phyloP scores from a whole-genome alignment of 1,284 basidiomycete species.

The Blastosporella zonata region DNA sequence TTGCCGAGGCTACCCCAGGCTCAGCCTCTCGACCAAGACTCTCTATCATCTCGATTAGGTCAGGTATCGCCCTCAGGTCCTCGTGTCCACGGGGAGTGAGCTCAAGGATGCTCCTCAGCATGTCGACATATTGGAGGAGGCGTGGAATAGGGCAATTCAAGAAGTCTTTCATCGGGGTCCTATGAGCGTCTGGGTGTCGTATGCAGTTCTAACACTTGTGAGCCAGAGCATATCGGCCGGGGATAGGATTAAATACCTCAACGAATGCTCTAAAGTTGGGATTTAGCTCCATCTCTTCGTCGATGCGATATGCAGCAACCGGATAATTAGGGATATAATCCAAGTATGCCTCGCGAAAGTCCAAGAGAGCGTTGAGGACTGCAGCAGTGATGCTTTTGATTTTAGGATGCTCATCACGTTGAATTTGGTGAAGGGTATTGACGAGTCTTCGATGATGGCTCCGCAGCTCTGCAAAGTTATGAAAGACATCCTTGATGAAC shows the following conservation, averaged over 20 bases:
- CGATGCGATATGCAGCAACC: slow-evolving; percentile 87
- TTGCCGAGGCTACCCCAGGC: slow-evolving; percentile 78
- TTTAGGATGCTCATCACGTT: slow-evolving; percentile 86
- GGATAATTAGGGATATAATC: slow-evolving; percentile 94
- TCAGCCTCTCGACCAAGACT: slow-evolving; percentile 81
- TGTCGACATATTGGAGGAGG: slow-evolving; percentile 83
- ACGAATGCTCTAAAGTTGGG: slow-evolving; percentile 78
- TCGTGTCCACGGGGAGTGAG: slow-evolving; percentile 72
- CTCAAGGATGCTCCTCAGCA: slow-evolving; percentile 78
- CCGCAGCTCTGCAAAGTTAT: slow-evolving; percentile 84
- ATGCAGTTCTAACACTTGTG: slow-evolving; percentile 51
- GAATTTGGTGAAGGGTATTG: slow-evolving; percentile 80
- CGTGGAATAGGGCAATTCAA: slow-evolving; percentile 88
- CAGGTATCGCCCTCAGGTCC: slow-evolving; percentile 76
- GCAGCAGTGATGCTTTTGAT: slow-evolving; percentile 85
- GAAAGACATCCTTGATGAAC: slow-evolving; percentile 91
- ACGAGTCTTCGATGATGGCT: slow-evolving; percentile 73
- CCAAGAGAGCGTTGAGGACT: slow-evolving; percentile 84
- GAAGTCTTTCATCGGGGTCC: slow-evolving; percentile 85
- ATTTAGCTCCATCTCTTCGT: slow-evolving; percentile 84
- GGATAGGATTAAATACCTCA: slow-evolving; percentile 51
- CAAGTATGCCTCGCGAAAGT: slow-evolving; percentile 92
- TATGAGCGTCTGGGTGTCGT: slow-evolving; percentile 72
- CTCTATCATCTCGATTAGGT: slow-evolving; percentile 84
- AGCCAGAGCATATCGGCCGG: slow-evolving; percentile 4